These are phyloP conservation scores for Colletotrichum lupini DNA, from an alignment of 2,329 filamentous ascomycete species.

Conservation along the genomic window DNA sequence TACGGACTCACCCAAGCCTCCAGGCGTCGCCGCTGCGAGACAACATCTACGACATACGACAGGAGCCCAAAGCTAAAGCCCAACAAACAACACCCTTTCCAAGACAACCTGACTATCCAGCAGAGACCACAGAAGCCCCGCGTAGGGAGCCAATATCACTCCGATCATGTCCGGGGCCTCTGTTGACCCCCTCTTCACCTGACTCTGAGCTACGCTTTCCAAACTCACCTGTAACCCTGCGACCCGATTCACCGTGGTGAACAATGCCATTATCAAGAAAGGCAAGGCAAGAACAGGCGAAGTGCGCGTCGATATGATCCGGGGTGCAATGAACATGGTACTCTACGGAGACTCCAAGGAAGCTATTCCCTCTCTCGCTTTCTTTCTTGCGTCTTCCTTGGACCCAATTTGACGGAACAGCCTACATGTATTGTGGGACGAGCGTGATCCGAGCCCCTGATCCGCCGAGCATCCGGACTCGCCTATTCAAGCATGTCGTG, in stretches of 20 bases:
- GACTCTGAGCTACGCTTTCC: background rate
- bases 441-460: slow-evolving; percentile 1
- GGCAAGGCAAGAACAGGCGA: background rate
- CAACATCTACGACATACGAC: background rate
- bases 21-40: background rate
- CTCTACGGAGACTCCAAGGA: background rate
- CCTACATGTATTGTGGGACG: slow-evolving; percentile 4
- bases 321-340: background rate
- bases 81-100: background rate
- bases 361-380: background rate
- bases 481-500: slow-evolving; percentile 23
- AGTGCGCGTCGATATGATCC: background rate
- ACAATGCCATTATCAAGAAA: background rate
- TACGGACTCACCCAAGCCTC: background rate
- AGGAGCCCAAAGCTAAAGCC: background rate
- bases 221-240: slow-evolving; percentile 7
- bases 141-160: background rate
- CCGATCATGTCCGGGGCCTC: background rate
- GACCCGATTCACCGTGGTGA: background rate
- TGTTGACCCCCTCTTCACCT: background rate
- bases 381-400: background rate
- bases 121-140: background rate
- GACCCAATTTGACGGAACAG: background rate
- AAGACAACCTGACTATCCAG: background rate
- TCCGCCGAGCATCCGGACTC: background rate